Evolutionary conservation across 371 early-diverging fungal species (phyloP).

Genomic region (Choanephora cucurbitarum): DNA sequence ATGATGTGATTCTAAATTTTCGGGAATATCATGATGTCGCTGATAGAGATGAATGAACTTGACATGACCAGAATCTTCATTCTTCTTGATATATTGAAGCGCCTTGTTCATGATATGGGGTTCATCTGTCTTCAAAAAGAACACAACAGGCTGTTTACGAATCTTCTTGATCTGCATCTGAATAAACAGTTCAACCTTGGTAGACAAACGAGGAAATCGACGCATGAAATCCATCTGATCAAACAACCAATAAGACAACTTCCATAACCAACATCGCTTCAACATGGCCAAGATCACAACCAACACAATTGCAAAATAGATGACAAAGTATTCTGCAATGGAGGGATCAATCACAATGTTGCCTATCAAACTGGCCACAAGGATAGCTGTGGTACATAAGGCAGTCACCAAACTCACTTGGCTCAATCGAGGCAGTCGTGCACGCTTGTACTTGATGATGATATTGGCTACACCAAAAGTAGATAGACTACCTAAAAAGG

Average conservation of each 20-base stretch:
- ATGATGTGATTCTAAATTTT: conserved; percentile 45
- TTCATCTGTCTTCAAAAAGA: conserved; percentile 59
- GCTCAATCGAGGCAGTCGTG: conserved; percentile 33
- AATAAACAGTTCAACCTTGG: conserved; percentile 28
- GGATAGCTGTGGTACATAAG: conserved; percentile 23
- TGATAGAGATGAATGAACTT: conserved; percentile 52
- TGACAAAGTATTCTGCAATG: conserved; percentile 50
- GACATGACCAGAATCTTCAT: conserved; percentile 49
- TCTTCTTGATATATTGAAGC: conserved; percentile 51
- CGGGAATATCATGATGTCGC: conserved; percentile 36
- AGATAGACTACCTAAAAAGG: conserved; percentile 51
- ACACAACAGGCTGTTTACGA: conserved; percentile 48
- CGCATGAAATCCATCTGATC: conserved; percentile 29
- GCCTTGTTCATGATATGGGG: conserved; percentile 63
- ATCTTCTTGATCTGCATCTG: conserved; percentile 31
- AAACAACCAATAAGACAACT: conserved; percentile 35
- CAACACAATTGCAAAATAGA: conserved; percentile 48
- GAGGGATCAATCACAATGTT: conserved; percentile 54
- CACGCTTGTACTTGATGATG: conserved; percentile 49
- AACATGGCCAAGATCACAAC: conserved; percentile 40
- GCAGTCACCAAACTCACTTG: conserved; percentile 28
- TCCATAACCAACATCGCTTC: conserved; percentile 49
- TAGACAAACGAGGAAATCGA: conserved; percentile 19
- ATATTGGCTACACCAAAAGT: conserved; percentile 50
- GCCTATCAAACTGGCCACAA: conserved; percentile 47